These are phyloP conservation scores for Phytophthora syringae DNA, from an alignment of 352 stramenopile species.

Conservation along the genomic window DNA sequence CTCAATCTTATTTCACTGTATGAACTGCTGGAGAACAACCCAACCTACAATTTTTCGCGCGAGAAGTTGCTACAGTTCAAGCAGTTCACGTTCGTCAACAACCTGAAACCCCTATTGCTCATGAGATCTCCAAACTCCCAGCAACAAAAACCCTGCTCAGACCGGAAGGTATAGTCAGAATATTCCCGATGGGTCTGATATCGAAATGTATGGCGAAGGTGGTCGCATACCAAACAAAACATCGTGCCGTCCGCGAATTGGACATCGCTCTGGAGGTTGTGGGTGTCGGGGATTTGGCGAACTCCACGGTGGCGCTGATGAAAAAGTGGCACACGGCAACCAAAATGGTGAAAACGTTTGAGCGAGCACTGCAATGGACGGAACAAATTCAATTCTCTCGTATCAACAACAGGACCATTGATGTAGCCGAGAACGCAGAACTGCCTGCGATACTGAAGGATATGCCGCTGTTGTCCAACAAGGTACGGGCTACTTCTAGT, in stretches of 20 bases:
- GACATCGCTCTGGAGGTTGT: constrained; percentile 4
- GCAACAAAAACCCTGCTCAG: too few species aligned
- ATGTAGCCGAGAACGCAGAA: not conserved
- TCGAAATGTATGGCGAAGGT: constrained; percentile 8
- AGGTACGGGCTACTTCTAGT: not conserved
- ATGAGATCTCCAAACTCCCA: not conserved
- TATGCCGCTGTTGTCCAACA: not conserved
- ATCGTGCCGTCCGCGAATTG: not conserved
- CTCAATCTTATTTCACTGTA: not conserved
- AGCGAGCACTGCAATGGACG: constrained; percentile 6
- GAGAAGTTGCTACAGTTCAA: constrained; percentile 4
- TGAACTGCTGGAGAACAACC: not conserved
- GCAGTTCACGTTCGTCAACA: not conserved
- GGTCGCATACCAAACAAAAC: constrained; percentile 3
- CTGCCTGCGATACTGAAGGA: not conserved
- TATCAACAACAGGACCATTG: not conserved
- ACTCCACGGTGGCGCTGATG: not conserved
- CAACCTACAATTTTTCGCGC: constrained; percentile 4
- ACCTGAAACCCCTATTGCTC: constrained; percentile 5
- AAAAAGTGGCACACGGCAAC: constrained; percentile 2
- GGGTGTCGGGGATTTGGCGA: constrained; percentile 4
- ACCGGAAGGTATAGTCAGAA: constrained; percentile 1
- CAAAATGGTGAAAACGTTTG: not conserved
- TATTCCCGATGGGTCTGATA: constrained; percentile 7
- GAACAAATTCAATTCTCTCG: not conserved